These are phyloP conservation scores for Ogataea pini DNA, from an alignment of 805 yeast genomes.

Conservation along the genomic window DNA sequence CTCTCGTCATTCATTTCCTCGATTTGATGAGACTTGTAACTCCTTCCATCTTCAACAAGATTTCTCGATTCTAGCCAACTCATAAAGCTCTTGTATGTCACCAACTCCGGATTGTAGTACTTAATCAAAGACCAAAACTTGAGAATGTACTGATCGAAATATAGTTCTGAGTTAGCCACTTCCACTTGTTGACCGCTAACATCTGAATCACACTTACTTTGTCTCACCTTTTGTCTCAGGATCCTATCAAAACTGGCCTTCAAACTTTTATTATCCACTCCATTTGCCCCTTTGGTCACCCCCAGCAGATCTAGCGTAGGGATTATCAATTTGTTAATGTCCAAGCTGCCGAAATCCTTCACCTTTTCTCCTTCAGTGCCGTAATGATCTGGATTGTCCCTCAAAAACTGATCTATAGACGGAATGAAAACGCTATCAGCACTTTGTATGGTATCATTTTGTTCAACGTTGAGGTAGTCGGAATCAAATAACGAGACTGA, in stretches of 20 bases:
- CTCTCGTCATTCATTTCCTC: constrained; percentile 20
- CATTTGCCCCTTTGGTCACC: neutral
- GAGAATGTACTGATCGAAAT: constrained; percentile 22
- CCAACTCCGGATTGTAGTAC: constrained; percentile 26
- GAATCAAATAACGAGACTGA: constrained; percentile 16
- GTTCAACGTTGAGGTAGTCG: constrained; percentile 9
- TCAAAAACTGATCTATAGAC: constrained; percentile 28
- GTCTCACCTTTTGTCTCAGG: neutral
- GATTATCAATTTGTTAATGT: constrained; percentile 15
- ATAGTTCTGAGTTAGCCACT: constrained; percentile 24
- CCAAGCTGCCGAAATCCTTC: constrained; percentile 15
- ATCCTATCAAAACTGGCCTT: constrained; percentile 13
- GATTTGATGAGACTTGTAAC: constrained; percentile 15
- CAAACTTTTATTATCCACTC: constrained; percentile 4
- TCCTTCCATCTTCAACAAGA: neutral
- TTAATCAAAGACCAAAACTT: constrained; percentile 26
- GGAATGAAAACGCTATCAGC: constrained; percentile 22
- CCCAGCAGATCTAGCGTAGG: constrained; percentile 15
- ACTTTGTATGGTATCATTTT: neutral
- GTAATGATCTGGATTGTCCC: constrained; percentile 23
- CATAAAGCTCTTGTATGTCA: constrained; percentile 19
- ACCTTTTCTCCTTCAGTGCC: constrained; percentile 9
- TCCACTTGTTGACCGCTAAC: constrained; percentile 10
- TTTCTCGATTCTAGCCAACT: constrained; percentile 17
- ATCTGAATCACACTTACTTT: neutral